Evolutionary conservation across 2,329 filamentous ascomycete species (phyloP).

Genomic region (Ophiocordyceps polyrhachis-furcata): DNA sequence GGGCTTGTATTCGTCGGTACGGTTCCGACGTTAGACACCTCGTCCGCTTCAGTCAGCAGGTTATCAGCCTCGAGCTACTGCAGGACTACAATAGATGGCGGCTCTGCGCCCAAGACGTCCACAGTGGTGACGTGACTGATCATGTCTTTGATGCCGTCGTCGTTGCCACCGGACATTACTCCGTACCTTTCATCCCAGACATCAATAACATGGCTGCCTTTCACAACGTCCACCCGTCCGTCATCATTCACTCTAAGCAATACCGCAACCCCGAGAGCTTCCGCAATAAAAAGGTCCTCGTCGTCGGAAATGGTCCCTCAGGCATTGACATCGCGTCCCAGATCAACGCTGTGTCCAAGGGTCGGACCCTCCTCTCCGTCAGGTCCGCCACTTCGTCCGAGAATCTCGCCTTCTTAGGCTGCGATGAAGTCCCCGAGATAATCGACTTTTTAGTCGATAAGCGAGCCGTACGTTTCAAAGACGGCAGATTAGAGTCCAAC

Average conservation of each 20-base stretch:
- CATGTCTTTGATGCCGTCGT: slow-evolving; percentile 55
- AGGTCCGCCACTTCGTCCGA: slow-evolving; percentile 28
- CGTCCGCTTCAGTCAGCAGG: slow-evolving; percentile 52
- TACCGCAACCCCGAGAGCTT: slow-evolving; percentile 52
- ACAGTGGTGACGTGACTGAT: slow-evolving; percentile 18
- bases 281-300: slow-evolving; percentile 51
- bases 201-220: slow-evolving; percentile 42
- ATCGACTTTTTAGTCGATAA: slow-evolving; percentile 32
- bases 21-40: slow-evolving; percentile 46
- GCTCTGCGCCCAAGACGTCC: slow-evolving; percentile 33
- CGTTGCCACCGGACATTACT: slow-evolving; percentile 59
- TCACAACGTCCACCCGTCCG: slow-evolving; percentile 34
- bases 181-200: slow-evolving; percentile 46
- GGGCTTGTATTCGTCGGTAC: slow-evolving; percentile 57
- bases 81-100: slow-evolving; percentile 39
- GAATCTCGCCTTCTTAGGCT: slow-evolving; percentile 23
- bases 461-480: slow-evolving; percentile 45
- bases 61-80: slow-evolving; percentile 34
- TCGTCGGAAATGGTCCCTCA: slow-evolving; percentile 72
- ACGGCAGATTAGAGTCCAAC: slow-evolving; percentile 43
- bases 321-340: slow-evolving; percentile 70
- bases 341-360: slow-evolving; percentile 40
- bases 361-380: slow-evolving; percentile 46
- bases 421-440: slow-evolving; percentile 38
- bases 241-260: slow-evolving; percentile 59